These are phyloP conservation scores for Chaetomium tenue DNA, from an alignment of 495 filamentous ascomycete species.

Conservation along the genomic window DNA sequence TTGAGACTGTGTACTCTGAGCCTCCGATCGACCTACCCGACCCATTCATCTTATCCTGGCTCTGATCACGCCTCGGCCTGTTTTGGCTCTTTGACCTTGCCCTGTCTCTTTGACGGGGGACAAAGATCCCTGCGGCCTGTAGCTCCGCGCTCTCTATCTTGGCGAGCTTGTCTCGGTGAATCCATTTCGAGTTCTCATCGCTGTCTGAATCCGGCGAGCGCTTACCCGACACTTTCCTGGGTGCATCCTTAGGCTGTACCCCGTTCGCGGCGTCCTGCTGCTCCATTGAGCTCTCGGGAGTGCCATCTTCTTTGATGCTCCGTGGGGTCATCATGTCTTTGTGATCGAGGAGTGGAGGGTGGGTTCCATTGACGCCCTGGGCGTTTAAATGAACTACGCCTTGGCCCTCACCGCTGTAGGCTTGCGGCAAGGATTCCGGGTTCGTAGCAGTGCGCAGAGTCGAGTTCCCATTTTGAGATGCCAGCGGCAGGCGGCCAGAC, in stretches of 20 bases:
- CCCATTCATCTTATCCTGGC: conserved; percentile 33
- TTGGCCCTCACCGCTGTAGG: conserved; percentile 24
- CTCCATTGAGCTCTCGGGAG: conserved; percentile 59
- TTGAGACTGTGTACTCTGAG: conserved; percentile 30
- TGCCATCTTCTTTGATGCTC: conserved; percentile 54
- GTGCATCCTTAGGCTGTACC: conserved; percentile 19
- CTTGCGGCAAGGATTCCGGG: conserved; percentile 23
- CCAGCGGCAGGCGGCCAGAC: conserved; percentile 22
- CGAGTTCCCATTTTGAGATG: conserved; percentile 40
- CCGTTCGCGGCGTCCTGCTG: conserved; percentile 44
- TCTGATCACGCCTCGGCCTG: conserved; percentile 51
- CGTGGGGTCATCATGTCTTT: conserved; percentile 44
- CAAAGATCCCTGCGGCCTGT: conserved; percentile 76
- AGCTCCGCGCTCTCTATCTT: conserved; percentile 91
- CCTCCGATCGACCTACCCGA: conserved; percentile 29
- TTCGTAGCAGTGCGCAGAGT: conserved; percentile 18
- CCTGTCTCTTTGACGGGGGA: conserved; percentile 58
- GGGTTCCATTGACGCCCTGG: conserved; percentile 21
- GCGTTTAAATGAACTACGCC: conserved; percentile 23
- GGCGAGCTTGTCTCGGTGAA: conserved; percentile 92
- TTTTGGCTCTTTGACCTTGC: conserved; percentile 45
- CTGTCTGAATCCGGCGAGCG: conserved; percentile 25
- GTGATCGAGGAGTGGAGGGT: conserved; percentile 27
- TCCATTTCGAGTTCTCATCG: conserved; percentile 76
- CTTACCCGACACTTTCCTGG: conserved; percentile 19